Base-by-base conservation (phyloP, 768 basidiomycete genomes). In the Tulasnella calospora region DNA sequence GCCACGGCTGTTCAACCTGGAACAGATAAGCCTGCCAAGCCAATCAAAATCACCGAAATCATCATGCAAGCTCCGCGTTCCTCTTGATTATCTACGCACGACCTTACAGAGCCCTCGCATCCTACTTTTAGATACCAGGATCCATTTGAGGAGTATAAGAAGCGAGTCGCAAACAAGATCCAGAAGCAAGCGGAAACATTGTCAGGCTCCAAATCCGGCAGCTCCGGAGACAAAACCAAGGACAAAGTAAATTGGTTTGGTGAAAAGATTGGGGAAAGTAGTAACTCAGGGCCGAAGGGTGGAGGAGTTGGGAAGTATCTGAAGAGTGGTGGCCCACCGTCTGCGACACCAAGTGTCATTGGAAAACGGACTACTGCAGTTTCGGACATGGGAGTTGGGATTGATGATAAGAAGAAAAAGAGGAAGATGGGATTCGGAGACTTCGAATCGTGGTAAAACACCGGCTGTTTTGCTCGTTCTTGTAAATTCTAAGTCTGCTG, bases 121-220 rank as follows among this genome's bases (percentile, higher is more conserved):
- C n/a, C 74, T 23, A 8, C n/a, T 57, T 23, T 44, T 82, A 95
- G 94, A 75, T 92, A 94, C 82, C 93, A 95, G 85, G 96, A 99
- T 84, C 98, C 98, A 0, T 99, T 98, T 82, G 93, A 97, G 75
- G 92, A 92, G 51, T 98, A 98, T 85, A 95, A 96, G 83, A 88
- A 87, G 33, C 91, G 95, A 19, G 89, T 95, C 10, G 89, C 89
- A 44, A 95, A 92, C 82, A 93, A 92, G 81, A 88, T 94, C 13
- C 91, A 92, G 1, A 80, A 81, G 38, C 83, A 81, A 51, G 83
- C 83, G 35, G 70, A 89, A 86, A 80, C 86, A 86, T 80, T 74
- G 9, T 40, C 73, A 19, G 23, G 73, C 44, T 35, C 40, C 2
- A 40, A 44, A 33, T 46, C 75, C 4, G 47, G 47, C 13, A 8